Percentiles rank a stretch among this genome's conserved stretches.
Evolutionary conservation across 371 early-diverging fungal genomes (phyloP).

Genomic region (Mucor plumbeus): DNA sequence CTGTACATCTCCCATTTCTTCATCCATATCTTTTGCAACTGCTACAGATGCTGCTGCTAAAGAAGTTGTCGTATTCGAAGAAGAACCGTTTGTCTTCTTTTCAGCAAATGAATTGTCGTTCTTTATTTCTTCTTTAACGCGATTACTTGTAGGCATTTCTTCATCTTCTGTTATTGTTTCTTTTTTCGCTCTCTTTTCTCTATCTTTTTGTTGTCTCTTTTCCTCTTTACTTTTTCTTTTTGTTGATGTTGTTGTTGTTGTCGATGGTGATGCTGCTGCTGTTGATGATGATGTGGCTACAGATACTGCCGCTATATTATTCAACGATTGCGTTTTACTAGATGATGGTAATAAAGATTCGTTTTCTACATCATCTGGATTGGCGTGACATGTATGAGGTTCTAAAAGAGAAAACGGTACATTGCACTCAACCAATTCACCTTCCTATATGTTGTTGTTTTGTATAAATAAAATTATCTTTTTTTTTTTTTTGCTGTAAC

Average conservation of each 20-base stretch:
- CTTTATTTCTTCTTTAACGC: conserved; percentile 17
- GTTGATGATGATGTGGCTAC: background rate
- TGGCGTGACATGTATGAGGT: conserved; percentile 70
- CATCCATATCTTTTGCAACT: conserved; percentile 10
- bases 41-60: conserved; percentile 1
- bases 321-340: conserved; percentile 12
- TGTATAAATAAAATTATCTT: background rate
- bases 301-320: background rate
- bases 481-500: background rate
- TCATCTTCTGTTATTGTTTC: conserved; percentile 13
- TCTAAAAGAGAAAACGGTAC: conserved; percentile 79
- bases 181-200: conserved; percentile 50
- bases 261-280: background rate
- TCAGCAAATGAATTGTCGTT: background rate
- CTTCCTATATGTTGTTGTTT: conserved; percentile 69
- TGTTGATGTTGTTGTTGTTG: conserved; percentile 19
- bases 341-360: conserved; percentile 19
- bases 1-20: conserved; percentile 11
- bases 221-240: conserved; percentile 62
- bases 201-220: conserved; percentile 47
- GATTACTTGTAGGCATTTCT: conserved; percentile 18
- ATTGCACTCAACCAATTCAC: conserved; percentile 74
- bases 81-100: conserved; percentile 5
- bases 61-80: background rate
- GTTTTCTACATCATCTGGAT: conserved; percentile 34